A percentile compares a stretch with the other conserved stretches of the same genome.
These are phyloP conservation scores for Colletotrichum somersetense DNA, from an alignment of 2,329 filamentous ascomycete genomes.

Conservation along the genomic window DNA sequence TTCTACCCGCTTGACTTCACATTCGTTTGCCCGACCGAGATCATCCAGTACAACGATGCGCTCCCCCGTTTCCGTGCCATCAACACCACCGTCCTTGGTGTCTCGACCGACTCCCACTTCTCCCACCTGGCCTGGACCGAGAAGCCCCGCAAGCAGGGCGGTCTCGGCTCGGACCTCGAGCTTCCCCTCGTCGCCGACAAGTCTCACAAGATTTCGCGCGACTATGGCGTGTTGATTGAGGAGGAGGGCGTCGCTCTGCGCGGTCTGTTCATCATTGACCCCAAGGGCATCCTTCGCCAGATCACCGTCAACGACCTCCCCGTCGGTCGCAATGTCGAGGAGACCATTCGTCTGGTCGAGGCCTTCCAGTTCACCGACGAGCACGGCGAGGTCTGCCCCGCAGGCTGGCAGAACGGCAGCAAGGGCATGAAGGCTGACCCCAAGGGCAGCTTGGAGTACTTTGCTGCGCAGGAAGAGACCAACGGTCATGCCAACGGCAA, in stretches of 20 bases:
- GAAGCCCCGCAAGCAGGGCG: conserved; percentile 70
- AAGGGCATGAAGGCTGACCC: conserved; percentile 65
- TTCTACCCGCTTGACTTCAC: conserved; percentile 79
- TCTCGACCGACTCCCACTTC: conserved; percentile 73
- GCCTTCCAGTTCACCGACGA: conserved; percentile 88
- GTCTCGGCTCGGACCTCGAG: conserved; percentile 69
- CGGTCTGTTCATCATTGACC: conserved; percentile 76
- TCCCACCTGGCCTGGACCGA: conserved; percentile 69
- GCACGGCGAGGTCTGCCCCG: conserved; percentile 79
- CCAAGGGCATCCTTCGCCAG: conserved; percentile 70
- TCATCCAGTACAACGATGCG: conserved; percentile 73
- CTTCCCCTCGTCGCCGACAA: conserved; percentile 73
- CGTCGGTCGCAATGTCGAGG: conserved; percentile 74
- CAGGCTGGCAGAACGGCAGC: conserved; percentile 62
- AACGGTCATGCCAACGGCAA: conserved; percentile 43
- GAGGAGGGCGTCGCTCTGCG: conserved; percentile 73
- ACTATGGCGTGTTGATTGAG: conserved; percentile 74
- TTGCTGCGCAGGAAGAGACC: conserved; percentile 51
- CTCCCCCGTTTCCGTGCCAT: conserved; percentile 70
- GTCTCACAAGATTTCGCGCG: conserved; percentile 69
- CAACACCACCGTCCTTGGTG: conserved; percentile 70
- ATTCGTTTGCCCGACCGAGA: conserved; percentile 76
- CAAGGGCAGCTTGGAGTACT: conserved; percentile 65
- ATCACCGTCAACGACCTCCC: conserved; percentile 76
- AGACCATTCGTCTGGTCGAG: conserved; percentile 74